Evolutionary conservation across 306 rosid species (phyloP).

Genomic region (Vigna trinervia): DNA sequence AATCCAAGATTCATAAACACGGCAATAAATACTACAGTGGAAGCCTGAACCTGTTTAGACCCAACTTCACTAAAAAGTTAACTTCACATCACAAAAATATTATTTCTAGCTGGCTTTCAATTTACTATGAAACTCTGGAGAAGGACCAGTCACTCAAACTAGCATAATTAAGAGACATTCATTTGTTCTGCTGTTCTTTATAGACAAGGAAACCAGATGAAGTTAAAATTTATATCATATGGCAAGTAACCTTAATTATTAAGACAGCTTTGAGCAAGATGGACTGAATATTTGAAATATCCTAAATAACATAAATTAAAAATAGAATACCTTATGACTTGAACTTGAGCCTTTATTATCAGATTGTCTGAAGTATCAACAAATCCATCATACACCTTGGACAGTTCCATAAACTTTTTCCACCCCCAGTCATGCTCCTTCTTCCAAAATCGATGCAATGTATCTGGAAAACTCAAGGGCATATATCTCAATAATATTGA

Average conservation of each 20-base stretch:
- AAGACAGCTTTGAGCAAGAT: not conserved
- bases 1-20: slow-evolving; percentile 14
- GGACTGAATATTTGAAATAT: slow-evolving; percentile 10
- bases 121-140: slow-evolving; percentile 3
- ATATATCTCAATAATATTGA: slow-evolving; percentile 27
- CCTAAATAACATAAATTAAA: slow-evolving; percentile 28
- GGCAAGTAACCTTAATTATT: slow-evolving; percentile 12
- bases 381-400: slow-evolving; percentile 96
- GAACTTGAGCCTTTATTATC: slow-evolving; percentile 99
- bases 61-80: slow-evolving; percentile 8
- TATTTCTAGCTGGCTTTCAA: slow-evolving; percentile 11
- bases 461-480: slow-evolving; percentile 67
- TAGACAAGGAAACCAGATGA: slow-evolving; percentile 13
- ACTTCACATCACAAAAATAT: slow-evolving; percentile 7
- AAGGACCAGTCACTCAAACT: not conserved
- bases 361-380: slow-evolving; percentile 90
- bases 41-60: not conserved
- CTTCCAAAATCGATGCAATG: slow-evolving; percentile 99
- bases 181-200: slow-evolving; percentile 30
- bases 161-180: slow-evolving; percentile 18
- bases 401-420: slow-evolving; percentile 98
- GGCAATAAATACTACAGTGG: not conserved
- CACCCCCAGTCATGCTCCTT: slow-evolving; percentile 99
- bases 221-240: slow-evolving; percentile 10
- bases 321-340: slow-evolving; percentile 86